Evolutionary conservation across 257 asterid genomes (phyloP), one percentile per base, ranked within the genome.

Genomic region (Vinca minor): DNA sequence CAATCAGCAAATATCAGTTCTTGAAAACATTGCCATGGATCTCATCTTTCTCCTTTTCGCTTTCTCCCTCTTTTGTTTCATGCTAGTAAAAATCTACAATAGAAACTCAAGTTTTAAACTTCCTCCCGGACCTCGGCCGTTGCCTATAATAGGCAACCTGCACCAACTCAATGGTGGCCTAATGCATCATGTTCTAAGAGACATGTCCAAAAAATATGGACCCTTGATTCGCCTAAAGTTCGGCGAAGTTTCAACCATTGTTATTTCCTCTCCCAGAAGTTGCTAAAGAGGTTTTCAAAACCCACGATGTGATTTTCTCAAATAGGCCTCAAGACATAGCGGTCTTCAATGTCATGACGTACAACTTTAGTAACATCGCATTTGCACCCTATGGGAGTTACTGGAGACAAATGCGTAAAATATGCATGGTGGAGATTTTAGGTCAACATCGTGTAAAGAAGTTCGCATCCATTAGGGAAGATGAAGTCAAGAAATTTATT

Each of bases 261-360:
- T 62, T 15, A 53, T 62, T 13, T 10, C 66, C 3, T 62, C 69
- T 0, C 65, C 60, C 0, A 34, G 77, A 70, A 52, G 63, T 73
- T 0, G 84, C 74, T 0, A 69, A 75, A 41, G 66, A 62, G 13
- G 5, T 62, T 25, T 7, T 25, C 41, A 62, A 14, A 26, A 44
- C 54, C 1, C 39, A 62, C 15, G 66, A 62, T 25, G 8, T 41
- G 3, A 6, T 13, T 28, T 62, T 62, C 29, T 32, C 66, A 2
- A 2, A 5, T 14, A 62, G 66, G 6, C 53, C 66, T 8, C 21
- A 49, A 1, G 1, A 26, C n/a, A 0, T 15, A 5, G 53, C 44
- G 17, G 53, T 18, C 1, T 23, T 12, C 17, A 25, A 44, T 12
- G 29, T 62, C 1, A 5, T 62, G 8, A 23, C 66, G 17, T 62